Evolutionary conservation across 2,329 filamentous ascomycete genomes (phyloP).

Genomic region (Clonostachys sp.): DNA sequence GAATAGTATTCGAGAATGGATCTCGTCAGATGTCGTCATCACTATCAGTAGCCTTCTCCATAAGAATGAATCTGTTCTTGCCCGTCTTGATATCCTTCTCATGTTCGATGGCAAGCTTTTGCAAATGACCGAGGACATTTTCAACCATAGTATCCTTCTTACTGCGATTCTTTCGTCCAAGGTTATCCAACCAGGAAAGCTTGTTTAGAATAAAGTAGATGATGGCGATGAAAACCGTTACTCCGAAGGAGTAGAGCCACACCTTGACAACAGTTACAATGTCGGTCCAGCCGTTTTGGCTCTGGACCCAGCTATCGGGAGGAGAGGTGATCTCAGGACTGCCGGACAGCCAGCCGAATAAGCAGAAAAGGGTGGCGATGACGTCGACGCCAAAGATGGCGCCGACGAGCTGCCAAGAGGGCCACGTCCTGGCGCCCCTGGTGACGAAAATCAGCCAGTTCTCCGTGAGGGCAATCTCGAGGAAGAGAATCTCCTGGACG

Average conservation of each 20-base stretch:
- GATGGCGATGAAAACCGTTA: conserved; percentile 61
- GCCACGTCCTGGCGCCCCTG: conserved; percentile 67
- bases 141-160: conserved; percentile 59
- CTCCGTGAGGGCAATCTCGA: conserved; percentile 68
- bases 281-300: conserved; percentile 33
- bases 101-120: conserved; percentile 59
- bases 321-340: conserved; percentile 27
- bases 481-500: conserved; percentile 70
- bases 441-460: conserved; percentile 80
- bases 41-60: conserved; percentile 7
- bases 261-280: conserved; percentile 60
- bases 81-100: conserved; percentile 41
- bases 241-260: conserved; percentile 63
- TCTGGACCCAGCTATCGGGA: conserved; percentile 24
- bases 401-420: conserved; percentile 68
- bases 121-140: conserved; percentile 61
- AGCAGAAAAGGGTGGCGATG: conserved; percentile 67
- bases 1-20: no score
- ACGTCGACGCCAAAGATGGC: conserved; percentile 71
- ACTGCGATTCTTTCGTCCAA: conserved; percentile 58
- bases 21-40: conserved; percentile 4
- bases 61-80: conserved; percentile 29
- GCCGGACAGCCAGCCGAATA: conserved; percentile 71
- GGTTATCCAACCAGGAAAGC: conserved; percentile 53
- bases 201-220: conserved; percentile 60